These are phyloP conservation scores for Triticum monococcum DNA, from an alignment of 176 grass and related monocot genomes.

Conservation along the genomic window DNA sequence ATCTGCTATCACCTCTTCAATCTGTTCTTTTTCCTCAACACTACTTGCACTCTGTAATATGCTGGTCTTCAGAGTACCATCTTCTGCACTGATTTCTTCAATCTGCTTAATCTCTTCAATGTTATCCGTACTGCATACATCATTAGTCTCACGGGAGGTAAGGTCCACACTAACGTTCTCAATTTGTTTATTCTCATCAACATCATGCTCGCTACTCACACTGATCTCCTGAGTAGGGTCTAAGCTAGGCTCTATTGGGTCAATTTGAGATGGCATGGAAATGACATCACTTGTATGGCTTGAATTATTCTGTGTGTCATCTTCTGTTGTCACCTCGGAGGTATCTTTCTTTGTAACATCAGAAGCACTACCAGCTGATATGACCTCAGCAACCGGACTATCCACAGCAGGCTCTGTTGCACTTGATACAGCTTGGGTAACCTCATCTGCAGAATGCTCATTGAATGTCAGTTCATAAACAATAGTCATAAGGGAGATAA, in stretches of 20 bases:
- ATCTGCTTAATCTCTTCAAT: constrained; percentile 39
- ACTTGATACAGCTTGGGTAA: not conserved
- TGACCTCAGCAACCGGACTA: not conserved
- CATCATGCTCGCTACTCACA: not conserved
- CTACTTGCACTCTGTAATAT: not conserved
- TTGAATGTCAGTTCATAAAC: constrained; percentile 14
- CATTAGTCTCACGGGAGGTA: not conserved
- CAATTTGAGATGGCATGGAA: constrained; percentile 14
- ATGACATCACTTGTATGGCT: constrained; percentile 7
- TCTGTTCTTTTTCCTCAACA: constrained; percentile 21
- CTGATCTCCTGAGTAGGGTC: not conserved
- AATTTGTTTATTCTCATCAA: not conserved
- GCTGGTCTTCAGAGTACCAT: not conserved
- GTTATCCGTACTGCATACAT: not conserved
- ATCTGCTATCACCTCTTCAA: not conserved
- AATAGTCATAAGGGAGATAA: not conserved
- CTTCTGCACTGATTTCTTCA: constrained; percentile 1
- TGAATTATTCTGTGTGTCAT: not conserved
- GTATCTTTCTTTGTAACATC: constrained; percentile 6
- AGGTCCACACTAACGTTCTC: not conserved
- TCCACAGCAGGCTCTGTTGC: not conserved
- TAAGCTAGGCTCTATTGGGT: constrained; percentile 14
- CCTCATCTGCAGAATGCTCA: constrained; percentile 23
- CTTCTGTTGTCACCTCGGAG: not conserved
- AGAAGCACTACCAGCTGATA: not conserved